These are phyloP conservation scores for Moesziomyces antarcticus DNA, from an alignment of 1,284 basidiomycete genomes.

Conservation along the genomic window DNA sequence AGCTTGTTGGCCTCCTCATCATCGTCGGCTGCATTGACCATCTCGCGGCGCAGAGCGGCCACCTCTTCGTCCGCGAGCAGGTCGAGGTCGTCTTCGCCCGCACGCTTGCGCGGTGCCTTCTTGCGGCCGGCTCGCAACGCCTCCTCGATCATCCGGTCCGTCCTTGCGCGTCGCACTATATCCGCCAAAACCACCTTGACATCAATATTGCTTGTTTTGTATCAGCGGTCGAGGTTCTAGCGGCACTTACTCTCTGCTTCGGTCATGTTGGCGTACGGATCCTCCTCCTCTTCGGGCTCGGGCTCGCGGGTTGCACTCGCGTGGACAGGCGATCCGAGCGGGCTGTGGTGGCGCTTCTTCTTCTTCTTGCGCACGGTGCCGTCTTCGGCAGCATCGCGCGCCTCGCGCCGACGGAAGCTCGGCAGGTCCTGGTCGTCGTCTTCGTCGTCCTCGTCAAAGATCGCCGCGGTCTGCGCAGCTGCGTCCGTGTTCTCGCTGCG, in stretches of 20 bases:
- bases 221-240: not conserved
- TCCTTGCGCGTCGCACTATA: slow-evolving; percentile 30
- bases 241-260: slow-evolving; percentile 38
- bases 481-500: slow-evolving; percentile 30
- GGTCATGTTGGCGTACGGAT: slow-evolving; percentile 40
- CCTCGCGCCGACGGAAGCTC: slow-evolving; percentile 36
- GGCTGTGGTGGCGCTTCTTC: slow-evolving; percentile 46
- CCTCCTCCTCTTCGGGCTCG: slow-evolving; percentile 33
- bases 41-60: slow-evolving; percentile 81
- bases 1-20: slow-evolving; percentile 84
- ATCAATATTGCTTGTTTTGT: not conserved
- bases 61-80: slow-evolving; percentile 92
- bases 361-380: slow-evolving; percentile 45
- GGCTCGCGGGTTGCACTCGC: slow-evolving; percentile 7
- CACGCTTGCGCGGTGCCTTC: slow-evolving; percentile 49
- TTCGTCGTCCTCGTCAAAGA: slow-evolving; percentile 45
- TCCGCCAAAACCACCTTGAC: not conserved
- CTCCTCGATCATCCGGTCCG: slow-evolving; percentile 48
- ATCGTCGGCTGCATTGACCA: slow-evolving; percentile 86
- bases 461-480: slow-evolving; percentile 30
- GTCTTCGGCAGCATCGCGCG: slow-evolving; percentile 22
- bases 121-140: slow-evolving; percentile 44
- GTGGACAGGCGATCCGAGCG: slow-evolving; percentile 4
- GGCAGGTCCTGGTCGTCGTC: slow-evolving; percentile 21
- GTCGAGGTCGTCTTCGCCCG: slow-evolving; percentile 73